Evolutionary conservation across 768 basidiomycete species (phyloP).

Genomic region (Trametopsis cervina): DNA sequence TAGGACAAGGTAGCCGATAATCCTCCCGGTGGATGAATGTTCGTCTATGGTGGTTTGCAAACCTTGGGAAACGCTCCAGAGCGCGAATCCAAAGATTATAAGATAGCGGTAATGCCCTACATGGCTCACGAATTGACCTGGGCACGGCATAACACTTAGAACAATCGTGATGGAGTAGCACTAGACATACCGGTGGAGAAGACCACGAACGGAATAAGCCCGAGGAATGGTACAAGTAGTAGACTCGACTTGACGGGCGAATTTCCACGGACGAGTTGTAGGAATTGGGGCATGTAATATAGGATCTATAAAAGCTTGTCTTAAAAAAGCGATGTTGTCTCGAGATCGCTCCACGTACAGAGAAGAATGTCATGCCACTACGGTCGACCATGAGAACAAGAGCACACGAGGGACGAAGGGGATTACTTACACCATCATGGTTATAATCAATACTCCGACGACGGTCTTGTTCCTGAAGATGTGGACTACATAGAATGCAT

Average conservation of each 20-base stretch:
- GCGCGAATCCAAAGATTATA: constrained; percentile 20
- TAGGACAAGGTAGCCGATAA: constrained; percentile 31
- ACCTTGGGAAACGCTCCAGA: constrained; percentile 35
- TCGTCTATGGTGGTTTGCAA: constrained; percentile 29
- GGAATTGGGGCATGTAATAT: constrained; percentile 33
- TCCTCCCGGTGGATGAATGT: constrained; percentile 22
- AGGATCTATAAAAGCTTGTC: constrained; percentile 5
- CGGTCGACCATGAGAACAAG: background rate
- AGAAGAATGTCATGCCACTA: constrained; percentile 18
- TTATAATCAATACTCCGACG: constrained; percentile 25
- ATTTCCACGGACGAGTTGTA: constrained; percentile 33
- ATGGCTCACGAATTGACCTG: constrained; percentile 14
- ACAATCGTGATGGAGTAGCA: background rate
- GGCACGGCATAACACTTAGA: background rate
- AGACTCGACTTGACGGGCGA: constrained; percentile 32
- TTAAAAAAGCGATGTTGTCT: background rate
- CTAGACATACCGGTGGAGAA: constrained; percentile 8
- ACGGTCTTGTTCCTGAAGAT: constrained; percentile 31
- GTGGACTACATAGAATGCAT: constrained; percentile 15
- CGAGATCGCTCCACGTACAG: constrained; percentile 10
- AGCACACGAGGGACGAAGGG: background rate
- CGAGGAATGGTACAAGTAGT: constrained; percentile 32
- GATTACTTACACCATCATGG: constrained; percentile 16
- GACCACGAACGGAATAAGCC: constrained; percentile 19
- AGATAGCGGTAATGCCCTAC: constrained; percentile 25